Evolutionary conservation across 2,329 filamentous ascomycete species (phyloP), one percentile per base, ranked within the genome.

Genomic region (Exophiala aquamarina): DNA sequence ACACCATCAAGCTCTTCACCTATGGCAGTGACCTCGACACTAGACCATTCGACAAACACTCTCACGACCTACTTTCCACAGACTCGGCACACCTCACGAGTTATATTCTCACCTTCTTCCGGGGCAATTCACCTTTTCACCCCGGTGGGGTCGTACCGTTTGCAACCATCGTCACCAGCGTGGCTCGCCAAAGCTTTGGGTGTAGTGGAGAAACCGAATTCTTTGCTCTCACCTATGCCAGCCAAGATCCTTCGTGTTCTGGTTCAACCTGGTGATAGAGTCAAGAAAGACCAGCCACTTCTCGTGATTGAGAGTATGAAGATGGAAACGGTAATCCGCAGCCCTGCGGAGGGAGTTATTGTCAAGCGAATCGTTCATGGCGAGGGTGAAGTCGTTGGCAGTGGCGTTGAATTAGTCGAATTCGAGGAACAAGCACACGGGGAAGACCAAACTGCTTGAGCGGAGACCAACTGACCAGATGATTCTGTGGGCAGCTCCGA

Each of bases 191-290:
- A 94, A 69, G 90, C 89, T 0, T 75, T 96, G 6, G 91, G 92
- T 0, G 72, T 87, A 53, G 91, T 89, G 65, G 89, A 95, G 62
- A 78, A 79, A 0, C 77, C 83, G 5, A 91, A 92, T 50, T 93
- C 86, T 43, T 89, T 97, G 1, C 77, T 88, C 18, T 89, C 93
- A 17, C 93, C 93, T 0, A 98, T 98, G 93, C 93, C 93, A 2
- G 97, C 93, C 71, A 97, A 97, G 72, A 86, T 98, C 19, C 71
- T 98, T 52, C 83, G 89, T 56, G 93, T 96, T 38, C 88, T 95
- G 67, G 89, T 96, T 0, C 71, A 77, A 20, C 89, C 89, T 59
- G 93, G 93, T 0, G 82, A 95, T 55, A 70, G 69, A 37, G 93
- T 98, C 13, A 83, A 83, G 64, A 94, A 92, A 71, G 91, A 92